Evolutionary conservation across 2,329 filamentous ascomycete genomes (phyloP).

Genomic region (Cytospora paraplurivora): DNA sequence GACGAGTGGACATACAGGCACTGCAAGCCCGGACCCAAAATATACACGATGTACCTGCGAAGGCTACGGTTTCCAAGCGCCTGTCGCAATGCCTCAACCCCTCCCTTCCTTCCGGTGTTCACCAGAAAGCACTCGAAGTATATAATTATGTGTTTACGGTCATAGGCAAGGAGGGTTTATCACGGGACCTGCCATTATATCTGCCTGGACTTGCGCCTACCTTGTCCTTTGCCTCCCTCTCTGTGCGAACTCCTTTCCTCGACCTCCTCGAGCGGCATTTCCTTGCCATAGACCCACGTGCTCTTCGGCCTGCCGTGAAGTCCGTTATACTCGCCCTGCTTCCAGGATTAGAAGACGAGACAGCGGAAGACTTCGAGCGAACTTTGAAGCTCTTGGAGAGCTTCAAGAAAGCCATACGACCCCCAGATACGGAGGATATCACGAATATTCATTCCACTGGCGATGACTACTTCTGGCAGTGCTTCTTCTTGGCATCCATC

Average conservation of each 20-base stretch:
- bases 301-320: conserved; percentile 85
- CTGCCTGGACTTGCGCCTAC: conserved; percentile 87
- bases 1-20: conserved; percentile 57
- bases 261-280: conserved; percentile 82
- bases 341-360: conserved; percentile 92
- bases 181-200: conserved; percentile 81
- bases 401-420: conserved; percentile 70
- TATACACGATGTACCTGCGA: conserved; percentile 75
- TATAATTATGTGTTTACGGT: conserved; percentile 87
- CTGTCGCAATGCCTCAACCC: conserved; percentile 95
- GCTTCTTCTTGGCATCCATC: conserved; percentile 89
- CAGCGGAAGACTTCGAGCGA: conserved; percentile 93
- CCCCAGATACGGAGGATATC: conserved; percentile 52
- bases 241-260: conserved; percentile 83
- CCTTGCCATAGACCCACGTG: conserved; percentile 67
- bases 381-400: conserved; percentile 77
- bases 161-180: conserved; percentile 79
- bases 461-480: conserved; percentile 97
- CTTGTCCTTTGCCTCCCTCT: conserved; percentile 90
- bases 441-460: conserved; percentile 59
- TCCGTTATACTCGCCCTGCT: conserved; percentile 86
- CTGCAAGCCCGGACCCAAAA: conserved; percentile 81
- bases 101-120: conserved; percentile 88
- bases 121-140: conserved; percentile 95
- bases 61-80: conserved; percentile 81